phyloP scores from a whole-genome alignment of 352 stramenopile species.

The Plasmopara viticola region DNA sequence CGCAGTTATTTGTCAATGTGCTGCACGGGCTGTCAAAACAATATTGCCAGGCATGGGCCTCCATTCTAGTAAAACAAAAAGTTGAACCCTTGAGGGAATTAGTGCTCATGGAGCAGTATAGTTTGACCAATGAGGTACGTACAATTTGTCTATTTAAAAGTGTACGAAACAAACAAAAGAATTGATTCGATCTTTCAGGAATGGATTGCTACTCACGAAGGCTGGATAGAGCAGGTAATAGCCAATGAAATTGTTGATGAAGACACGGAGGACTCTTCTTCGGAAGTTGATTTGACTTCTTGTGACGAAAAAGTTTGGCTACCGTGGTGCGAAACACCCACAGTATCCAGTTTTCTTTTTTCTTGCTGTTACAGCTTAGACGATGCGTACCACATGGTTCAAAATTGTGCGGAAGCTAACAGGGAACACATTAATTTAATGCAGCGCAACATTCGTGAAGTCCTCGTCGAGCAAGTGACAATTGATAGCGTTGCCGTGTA shows the following conservation, averaged over 20 bases:
- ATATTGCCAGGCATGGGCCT: conserved; percentile 70
- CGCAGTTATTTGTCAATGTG: conserved; percentile 46
- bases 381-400: conserved; percentile 64
- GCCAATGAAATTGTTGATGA: conserved; percentile 33
- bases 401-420: conserved; percentile 29
- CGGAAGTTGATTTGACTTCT: conserved; percentile 34
- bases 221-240: conserved; percentile 71
- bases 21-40: conserved; percentile 46
- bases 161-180: not conserved
- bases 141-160: not conserved
- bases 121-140: conserved; percentile 66
- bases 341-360: conserved; percentile 79
- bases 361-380: conserved; percentile 80
- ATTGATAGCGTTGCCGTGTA: conserved; percentile 71
- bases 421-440: conserved; percentile 51
- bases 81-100: conserved; percentile 59
- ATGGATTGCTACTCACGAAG: conserved; percentile 67
- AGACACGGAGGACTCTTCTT: conserved; percentile 34
- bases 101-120: conserved; percentile 62
- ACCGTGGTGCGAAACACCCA: conserved; percentile 77
- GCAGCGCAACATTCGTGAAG: conserved; percentile 57
- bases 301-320: conserved; percentile 79
- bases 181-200: conserved; percentile 30
- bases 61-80: conserved; percentile 44
- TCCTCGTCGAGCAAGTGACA: conserved; percentile 73